Percentiles rank a stretch among this genome's conserved stretches.
These are phyloP conservation scores for Herpetomonas muscarum DNA, from an alignment of 208 protist species.

Conservation along the genomic window DNA sequence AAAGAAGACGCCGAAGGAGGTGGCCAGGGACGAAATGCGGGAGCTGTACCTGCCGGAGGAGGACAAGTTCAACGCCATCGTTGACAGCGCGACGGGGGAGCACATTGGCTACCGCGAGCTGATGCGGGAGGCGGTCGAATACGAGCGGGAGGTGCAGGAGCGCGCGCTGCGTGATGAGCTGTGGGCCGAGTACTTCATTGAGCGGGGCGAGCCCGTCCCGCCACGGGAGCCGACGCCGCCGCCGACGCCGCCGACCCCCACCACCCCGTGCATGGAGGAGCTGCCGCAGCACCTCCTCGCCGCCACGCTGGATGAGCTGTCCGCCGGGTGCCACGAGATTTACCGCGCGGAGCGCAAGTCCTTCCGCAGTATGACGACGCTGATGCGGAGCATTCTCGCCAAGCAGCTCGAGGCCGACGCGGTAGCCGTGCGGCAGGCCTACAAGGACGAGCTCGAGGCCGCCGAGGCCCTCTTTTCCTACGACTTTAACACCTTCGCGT, in stretches of 20 bases:
- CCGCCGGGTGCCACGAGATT: conserved; percentile 31
- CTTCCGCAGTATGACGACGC: conserved; percentile 23
- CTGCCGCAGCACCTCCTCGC: neutral
- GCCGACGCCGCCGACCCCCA: conserved; percentile 7
- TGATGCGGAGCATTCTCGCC: conserved; percentile 25
- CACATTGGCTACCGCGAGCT: conserved; percentile 1
- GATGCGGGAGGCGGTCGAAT: conserved; percentile 4
- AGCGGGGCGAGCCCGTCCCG: conserved; percentile 3
- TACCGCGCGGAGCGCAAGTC: conserved; percentile 27
- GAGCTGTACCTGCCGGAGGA: neutral
- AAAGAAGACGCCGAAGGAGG: conserved; percentile 3
- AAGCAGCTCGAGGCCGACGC: conserved; percentile 25
- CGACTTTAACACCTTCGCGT: conserved; percentile 26
- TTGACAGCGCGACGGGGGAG: neutral
- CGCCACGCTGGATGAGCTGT: conserved; percentile 16
- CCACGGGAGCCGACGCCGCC: conserved; percentile 7
- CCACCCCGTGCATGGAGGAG: conserved; percentile 9
- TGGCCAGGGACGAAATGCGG: neutral
- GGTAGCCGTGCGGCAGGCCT: conserved; percentile 11
- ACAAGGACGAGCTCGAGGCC: conserved; percentile 21
- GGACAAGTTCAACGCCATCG: neutral
- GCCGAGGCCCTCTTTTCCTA: conserved; percentile 28
- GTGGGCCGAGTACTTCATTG: conserved; percentile 1
- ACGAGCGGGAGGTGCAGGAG: neutral
- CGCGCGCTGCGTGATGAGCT: neutral